Base-by-base conservation (phyloP, 2,329 filamentous ascomycete genomes). In the Exutisphaerella laricina region DNA sequence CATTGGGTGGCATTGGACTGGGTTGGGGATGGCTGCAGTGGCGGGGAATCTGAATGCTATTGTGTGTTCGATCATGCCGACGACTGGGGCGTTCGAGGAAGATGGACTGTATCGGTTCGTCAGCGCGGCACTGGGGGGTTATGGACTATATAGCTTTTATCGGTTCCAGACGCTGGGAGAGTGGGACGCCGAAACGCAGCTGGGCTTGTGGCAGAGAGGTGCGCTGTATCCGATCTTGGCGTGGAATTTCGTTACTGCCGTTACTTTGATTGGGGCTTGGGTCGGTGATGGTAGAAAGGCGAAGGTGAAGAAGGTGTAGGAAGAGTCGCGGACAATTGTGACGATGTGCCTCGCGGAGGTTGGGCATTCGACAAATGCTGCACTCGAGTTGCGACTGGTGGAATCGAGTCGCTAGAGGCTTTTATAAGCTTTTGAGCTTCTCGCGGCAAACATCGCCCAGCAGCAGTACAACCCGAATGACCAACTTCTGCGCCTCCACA, bases 1-100 rank as follows among this genome's bases (percentile, higher is more conserved):
- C 23, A 43, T 49, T 28, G 52, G 49, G 12, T 55, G 52, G 52
- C 52, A 55, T 26, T 55, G 52, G 49, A 51, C 25, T 29, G 49
- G 52, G 4, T 17, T 47, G 2, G 35, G 33, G 3, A 30, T 49
- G 43, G 43, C 47, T 1, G 43, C 43, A 0, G 9, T 53, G 3
- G 52, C 51, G 2, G 49, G 49, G 3, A 54, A 50, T 45, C n/a
- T 52, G 12, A 53, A 49, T 22, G 43, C 50, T 3, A 41, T 55
- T 17, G 25, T 53, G 3, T 25, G 43, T 5, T 37, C 45, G 7
- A 16, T 40, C 12, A 22, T 28, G 4, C 34, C 42, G 1, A 44
- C 29, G 18, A 22, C 48, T 13, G 48, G 45, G 5, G 30, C 18
- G 3, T 45, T 43, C 20, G 52, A 55, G 22, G 20, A 39, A 3